Evolutionary conservation across 495 filamentous ascomycete species (phyloP).

Genomic region (Xylaria acuta): DNA sequence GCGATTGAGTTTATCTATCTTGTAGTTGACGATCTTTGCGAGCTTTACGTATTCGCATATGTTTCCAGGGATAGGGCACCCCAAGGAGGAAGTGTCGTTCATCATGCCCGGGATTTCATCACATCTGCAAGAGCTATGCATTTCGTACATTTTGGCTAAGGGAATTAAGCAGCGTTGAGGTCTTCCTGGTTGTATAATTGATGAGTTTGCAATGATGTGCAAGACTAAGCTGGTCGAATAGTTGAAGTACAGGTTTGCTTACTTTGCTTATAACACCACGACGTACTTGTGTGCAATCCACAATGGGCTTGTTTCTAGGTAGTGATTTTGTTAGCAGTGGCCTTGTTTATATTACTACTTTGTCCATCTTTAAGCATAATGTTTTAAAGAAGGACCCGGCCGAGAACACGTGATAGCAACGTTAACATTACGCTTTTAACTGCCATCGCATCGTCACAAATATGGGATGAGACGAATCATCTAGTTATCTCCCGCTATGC

Average conservation of each 20-base stretch:
- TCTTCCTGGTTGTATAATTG: neutral
- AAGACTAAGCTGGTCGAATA: neutral
- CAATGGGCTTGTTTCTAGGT: neutral
- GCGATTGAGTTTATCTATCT: neutral
- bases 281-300: neutral
- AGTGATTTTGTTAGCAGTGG: neutral
- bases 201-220: neutral
- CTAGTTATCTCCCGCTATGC: neutral
- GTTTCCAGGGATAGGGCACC: neutral
- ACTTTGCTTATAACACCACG: neutral
- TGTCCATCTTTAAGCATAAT: neutral
- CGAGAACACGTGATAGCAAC: neutral
- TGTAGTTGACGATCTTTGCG: neutral
- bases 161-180: neutral
- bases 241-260: neutral
- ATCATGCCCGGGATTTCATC: neutral
- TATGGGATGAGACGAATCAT: neutral
- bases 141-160: neutral
- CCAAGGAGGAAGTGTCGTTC: neutral
- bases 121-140: neutral
- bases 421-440: neutral
- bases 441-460: neutral
- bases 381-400: neutral
- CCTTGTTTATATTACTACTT: neutral
- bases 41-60: neutral